phyloP scores from a whole-genome alignment of 1,139 yeast species.

The Zygosaccharomyces pseudobailii region DNA sequence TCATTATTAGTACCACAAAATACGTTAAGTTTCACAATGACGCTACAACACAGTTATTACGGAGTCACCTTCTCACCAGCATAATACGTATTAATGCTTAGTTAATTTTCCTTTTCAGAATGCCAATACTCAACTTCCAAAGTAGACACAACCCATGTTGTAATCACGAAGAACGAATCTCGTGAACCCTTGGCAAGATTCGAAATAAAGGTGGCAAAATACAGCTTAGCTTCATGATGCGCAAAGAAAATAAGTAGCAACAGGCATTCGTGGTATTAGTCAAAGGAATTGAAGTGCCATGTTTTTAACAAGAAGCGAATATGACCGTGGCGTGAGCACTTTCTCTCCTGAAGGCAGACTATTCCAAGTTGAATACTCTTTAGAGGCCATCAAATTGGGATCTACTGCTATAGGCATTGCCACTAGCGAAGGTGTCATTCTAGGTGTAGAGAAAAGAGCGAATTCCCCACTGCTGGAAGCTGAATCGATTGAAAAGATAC shows the following conservation, averaged over 20 bases:
- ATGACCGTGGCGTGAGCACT: conserved; percentile 97
- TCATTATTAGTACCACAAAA: no score
- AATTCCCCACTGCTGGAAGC: conserved; percentile 89
- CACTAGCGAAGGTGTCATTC: conserved; percentile 93
- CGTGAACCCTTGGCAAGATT: conserved; percentile 3
- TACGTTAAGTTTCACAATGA: no score
- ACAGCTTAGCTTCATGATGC: not conserved
- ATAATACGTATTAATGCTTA: no score
- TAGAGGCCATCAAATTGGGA: conserved; percentile 91
- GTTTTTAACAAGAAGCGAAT: conserved; percentile 98
- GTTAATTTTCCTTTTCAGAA: no score
- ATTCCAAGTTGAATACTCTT: conserved; percentile 96
- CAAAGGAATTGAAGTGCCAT: conserved; percentile 36
- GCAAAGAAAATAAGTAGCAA: not conserved
- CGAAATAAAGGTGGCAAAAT: conserved; percentile 3
- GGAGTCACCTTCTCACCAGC: no score
- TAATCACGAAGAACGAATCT: not conserved
- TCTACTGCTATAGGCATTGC: conserved; percentile 97
- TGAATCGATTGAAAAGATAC: conserved; percentile 90
- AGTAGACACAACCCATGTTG: not conserved
- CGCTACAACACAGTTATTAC: no score
- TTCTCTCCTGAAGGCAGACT: conserved; percentile 98
- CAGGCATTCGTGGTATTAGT: not conserved
- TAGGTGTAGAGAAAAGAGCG: conserved; percentile 96
- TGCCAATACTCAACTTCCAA: no score